These are phyloP conservation scores for Pythium periplocum DNA, from an alignment of 352 stramenopile species.

Conservation along the genomic window DNA sequence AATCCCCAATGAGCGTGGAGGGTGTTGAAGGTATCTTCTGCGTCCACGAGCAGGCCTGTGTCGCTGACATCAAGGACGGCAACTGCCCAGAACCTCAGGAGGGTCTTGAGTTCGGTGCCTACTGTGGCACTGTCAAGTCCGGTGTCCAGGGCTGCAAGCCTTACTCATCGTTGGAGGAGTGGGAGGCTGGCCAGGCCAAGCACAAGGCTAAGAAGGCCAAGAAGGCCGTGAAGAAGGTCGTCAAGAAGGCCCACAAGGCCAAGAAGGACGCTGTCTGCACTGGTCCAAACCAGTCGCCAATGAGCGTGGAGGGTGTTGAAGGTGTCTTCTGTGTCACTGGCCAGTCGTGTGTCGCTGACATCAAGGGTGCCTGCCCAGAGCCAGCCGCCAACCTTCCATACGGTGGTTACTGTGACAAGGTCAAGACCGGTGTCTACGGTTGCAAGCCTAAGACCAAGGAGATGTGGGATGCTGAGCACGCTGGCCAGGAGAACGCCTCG, in stretches of 20 bases:
- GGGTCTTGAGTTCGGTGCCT: conserved; percentile 7
- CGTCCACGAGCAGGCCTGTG: conserved; percentile 10
- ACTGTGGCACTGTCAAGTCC: conserved; percentile 10
- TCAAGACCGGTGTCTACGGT: neutral
- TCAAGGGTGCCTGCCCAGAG: neutral
- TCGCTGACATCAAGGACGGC: conserved; percentile 5
- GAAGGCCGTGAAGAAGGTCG: neutral
- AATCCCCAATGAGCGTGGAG: conserved; percentile 13
- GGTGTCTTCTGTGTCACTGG: neutral
- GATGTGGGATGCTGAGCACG: neutral
- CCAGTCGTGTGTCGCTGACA: neutral
- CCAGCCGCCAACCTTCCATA: too few species aligned
- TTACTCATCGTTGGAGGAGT: neutral
- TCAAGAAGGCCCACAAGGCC: conserved; percentile 2
- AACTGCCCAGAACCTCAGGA: conserved; percentile 9
- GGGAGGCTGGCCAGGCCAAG: neutral
- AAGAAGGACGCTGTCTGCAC: conserved; percentile 1
- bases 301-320: too few species aligned
- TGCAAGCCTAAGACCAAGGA: neutral
- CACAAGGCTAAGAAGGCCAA: neutral
- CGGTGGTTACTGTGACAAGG: too few species aligned
- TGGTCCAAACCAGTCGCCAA: neutral
- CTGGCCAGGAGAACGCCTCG: neutral
- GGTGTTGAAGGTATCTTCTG: conserved; percentile 16
- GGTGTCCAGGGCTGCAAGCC: conserved; percentile 13